Percentiles rank a stretch among this genome's conserved stretches.
Evolutionary conservation across 2,329 filamentous ascomycete species (phyloP).

Genomic region (Penicillium nordicum): DNA sequence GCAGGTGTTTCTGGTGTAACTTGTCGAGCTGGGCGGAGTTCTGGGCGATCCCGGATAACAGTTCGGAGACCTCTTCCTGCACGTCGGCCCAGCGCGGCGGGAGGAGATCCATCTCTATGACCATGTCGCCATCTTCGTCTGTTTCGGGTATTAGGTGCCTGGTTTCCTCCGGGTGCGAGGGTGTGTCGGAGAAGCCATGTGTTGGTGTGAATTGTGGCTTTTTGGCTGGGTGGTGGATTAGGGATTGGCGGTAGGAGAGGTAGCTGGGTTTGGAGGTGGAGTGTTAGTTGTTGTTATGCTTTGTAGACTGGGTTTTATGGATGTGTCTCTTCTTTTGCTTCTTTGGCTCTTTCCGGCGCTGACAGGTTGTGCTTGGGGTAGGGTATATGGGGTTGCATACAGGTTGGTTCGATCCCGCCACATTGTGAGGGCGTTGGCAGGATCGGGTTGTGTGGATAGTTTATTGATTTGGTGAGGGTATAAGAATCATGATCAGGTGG

Average conservation of each 20-base stretch:
- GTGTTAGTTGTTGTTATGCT: constrained; percentile 10
- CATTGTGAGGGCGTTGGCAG: constrained; percentile 63
- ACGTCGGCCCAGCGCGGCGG: constrained; percentile 95
- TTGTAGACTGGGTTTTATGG: not conserved
- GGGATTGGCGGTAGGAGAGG: constrained; percentile 98
- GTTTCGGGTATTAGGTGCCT: constrained; percentile 80
- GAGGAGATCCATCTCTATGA: constrained; percentile 97
- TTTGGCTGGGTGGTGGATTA: constrained; percentile 88
- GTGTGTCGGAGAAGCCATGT: constrained; percentile 60
- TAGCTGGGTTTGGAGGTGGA: constrained; percentile 58
- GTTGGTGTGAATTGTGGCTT: constrained; percentile 66
- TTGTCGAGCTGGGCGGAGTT: constrained; percentile 84
- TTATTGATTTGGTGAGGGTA: constrained; percentile 18
- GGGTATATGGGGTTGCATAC: constrained; percentile 51
- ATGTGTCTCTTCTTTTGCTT: not conserved
- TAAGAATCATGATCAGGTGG: constrained; percentile 16
- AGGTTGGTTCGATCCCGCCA: constrained; percentile 99
- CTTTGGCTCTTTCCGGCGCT: not conserved
- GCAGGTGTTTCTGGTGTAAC: constrained; percentile 92
- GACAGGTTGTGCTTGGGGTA: not conserved
- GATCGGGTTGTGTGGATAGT: constrained; percentile 7
- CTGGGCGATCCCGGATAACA: constrained; percentile 73
- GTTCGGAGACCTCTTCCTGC: constrained; percentile 86
- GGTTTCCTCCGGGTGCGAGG: constrained; percentile 62
- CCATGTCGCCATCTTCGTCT: constrained; percentile 79